Evolutionary conservation across 1,284 basidiomycete genomes (phyloP).

Genomic region (Irpex sp.): DNA sequence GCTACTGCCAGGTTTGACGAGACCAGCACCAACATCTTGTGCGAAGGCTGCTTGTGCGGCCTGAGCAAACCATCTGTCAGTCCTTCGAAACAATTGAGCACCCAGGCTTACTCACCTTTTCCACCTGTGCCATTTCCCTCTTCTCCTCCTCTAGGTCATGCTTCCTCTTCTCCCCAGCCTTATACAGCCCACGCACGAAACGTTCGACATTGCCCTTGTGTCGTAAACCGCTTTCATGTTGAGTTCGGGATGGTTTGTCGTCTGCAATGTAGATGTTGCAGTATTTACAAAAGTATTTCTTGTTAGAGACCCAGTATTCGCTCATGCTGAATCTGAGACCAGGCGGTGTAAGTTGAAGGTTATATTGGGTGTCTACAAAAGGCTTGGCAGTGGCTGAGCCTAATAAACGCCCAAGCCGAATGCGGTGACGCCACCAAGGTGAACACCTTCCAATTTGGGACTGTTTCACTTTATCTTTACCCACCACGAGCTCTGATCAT

Average conservation of each 20-base stretch:
- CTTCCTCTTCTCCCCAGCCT: slow-evolving; percentile 85
- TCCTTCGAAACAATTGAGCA: not conserved
- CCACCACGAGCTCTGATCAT: too few species aligned
- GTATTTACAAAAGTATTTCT: slow-evolving; percentile 84
- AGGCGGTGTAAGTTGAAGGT: too few species aligned
- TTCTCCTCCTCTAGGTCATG: slow-evolving; percentile 85
- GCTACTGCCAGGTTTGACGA: slow-evolving; percentile 40
- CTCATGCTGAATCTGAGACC: slow-evolving; percentile 46
- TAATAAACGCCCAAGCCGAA: not conserved
- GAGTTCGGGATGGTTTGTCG: slow-evolving; percentile 87
- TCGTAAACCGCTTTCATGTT: slow-evolving; percentile 91
- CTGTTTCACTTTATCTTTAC: not conserved
- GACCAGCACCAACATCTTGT: slow-evolving; percentile 67
- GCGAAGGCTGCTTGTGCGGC: slow-evolving; percentile 75
- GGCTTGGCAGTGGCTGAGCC: too few species aligned
- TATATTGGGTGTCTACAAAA: too few species aligned
- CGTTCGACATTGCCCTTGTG: slow-evolving; percentile 95
- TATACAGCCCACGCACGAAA: slow-evolving; percentile 90
- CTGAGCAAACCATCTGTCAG: slow-evolving; percentile 32
- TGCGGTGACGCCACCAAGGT: not conserved
- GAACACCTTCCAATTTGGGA: not conserved
- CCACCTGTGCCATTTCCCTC: slow-evolving; percentile 82
- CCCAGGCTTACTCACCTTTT: slow-evolving; percentile 53
- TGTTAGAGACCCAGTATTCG: slow-evolving; percentile 85
- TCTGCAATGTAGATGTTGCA: slow-evolving; percentile 91